These are phyloP conservation scores for Trichophyton verrucosum DNA, from an alignment of 2,329 filamentous ascomycete genomes.

Conservation along the genomic window DNA sequence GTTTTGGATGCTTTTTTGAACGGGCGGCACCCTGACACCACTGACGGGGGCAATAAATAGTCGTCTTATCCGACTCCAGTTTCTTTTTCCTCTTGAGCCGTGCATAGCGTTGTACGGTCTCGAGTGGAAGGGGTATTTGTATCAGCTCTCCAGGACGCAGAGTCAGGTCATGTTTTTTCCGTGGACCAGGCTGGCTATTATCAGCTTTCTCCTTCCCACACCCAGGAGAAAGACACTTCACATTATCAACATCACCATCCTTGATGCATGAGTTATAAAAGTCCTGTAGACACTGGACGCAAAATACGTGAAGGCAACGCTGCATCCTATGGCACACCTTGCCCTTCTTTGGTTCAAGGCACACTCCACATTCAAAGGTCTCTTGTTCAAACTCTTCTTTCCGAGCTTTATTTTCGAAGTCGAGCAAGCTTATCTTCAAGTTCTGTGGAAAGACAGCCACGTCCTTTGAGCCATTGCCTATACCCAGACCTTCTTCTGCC, in stretches of 20 bases:
- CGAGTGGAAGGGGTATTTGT: constrained; percentile 58
- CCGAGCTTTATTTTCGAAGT: constrained; percentile 64
- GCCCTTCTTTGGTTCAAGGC: constrained; percentile 86
- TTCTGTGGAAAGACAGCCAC: constrained; percentile 38
- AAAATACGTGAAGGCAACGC: constrained; percentile 85
- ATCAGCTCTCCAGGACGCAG: constrained; percentile 75
- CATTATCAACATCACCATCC: constrained; percentile 65
- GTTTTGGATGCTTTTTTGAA: constrained; percentile 61
- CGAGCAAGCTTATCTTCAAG: constrained; percentile 57
- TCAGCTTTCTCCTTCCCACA: constrained; percentile 51
- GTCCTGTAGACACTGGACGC: constrained; percentile 70
- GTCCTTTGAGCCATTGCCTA: constrained; percentile 29
- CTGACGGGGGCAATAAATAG: constrained; percentile 78
- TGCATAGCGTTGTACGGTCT: constrained; percentile 73
- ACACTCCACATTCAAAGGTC: constrained; percentile 80
- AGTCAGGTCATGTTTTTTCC: constrained; percentile 51
- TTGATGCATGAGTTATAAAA: constrained; percentile 82
- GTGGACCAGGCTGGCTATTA: constrained; percentile 17
- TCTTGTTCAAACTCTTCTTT: constrained; percentile 64
- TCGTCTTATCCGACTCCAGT: constrained; percentile 81
- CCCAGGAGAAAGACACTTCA: constrained; percentile 67
- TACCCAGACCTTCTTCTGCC: constrained; percentile 43
- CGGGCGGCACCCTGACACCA: constrained; percentile 88
- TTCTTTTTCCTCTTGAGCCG: constrained; percentile 84
- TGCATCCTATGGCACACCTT: constrained; percentile 65